These are phyloP conservation scores for Cladosporium sp. DNA, from an alignment of 2,329 filamentous ascomycete genomes.

Conservation along the genomic window DNA sequence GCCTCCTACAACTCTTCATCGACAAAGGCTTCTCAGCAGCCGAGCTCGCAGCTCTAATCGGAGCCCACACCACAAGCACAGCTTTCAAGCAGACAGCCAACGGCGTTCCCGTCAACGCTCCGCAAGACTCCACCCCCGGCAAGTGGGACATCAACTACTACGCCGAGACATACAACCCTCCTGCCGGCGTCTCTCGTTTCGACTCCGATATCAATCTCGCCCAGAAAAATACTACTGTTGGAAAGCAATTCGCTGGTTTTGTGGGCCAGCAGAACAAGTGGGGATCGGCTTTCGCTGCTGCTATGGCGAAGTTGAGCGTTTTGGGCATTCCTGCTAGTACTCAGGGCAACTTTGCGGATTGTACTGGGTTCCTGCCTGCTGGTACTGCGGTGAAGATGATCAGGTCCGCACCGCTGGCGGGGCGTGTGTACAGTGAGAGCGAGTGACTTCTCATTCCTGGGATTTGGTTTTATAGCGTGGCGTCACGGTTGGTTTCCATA, in stretches of 20 bases:
- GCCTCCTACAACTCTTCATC: constrained; percentile 49
- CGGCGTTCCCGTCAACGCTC: constrained; percentile 24
- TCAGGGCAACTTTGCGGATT: constrained; percentile 24
- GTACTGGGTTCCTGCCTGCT: constrained; percentile 20
- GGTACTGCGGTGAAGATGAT: constrained; percentile 12
- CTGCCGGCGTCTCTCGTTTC: constrained; percentile 31
- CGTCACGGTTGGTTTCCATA: background rate
- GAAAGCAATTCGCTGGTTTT: constrained; percentile 27
- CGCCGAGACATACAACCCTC: constrained; percentile 34
- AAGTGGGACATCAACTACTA: constrained; percentile 56
- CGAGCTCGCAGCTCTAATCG: constrained; percentile 56
- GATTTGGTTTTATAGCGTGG: background rate
- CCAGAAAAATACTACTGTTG: constrained; percentile 30
- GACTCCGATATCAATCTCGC: constrained; percentile 37
- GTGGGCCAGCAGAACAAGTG: constrained; percentile 18
- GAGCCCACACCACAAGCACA: constrained; percentile 53
- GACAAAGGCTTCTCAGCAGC: constrained; percentile 53
- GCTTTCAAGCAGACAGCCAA: constrained; percentile 40
- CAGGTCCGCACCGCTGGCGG: constrained; percentile 6
- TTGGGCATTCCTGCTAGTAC: constrained; percentile 25
- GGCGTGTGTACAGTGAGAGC: constrained; percentile 3
- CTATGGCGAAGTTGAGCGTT: constrained; percentile 27
- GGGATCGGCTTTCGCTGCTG: constrained; percentile 22
- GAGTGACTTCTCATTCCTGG: background rate
- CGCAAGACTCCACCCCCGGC: constrained; percentile 52